Conservation (phyloP, 1,284 basidiomycete species). For the Neotropicomus parvogracilis region DNA sequence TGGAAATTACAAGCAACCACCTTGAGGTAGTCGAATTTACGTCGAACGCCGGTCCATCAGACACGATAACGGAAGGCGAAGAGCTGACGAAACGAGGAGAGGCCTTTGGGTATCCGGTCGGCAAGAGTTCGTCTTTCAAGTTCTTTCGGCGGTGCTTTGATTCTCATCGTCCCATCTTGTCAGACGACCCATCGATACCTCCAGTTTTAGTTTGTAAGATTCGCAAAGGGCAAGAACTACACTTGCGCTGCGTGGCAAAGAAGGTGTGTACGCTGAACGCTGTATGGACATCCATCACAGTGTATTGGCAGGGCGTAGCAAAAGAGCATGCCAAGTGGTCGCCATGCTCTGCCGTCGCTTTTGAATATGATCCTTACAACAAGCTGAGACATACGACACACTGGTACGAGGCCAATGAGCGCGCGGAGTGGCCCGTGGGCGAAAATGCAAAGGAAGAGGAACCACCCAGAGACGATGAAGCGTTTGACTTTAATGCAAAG, state of each 20-base stretch:
- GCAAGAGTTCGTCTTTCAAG: conserved; percentile 60
- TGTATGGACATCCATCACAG: conserved; percentile 1
- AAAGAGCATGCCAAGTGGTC: conserved; percentile 99
- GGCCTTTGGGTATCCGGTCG: conserved; percentile 83
- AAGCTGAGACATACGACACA: conserved; percentile 93
- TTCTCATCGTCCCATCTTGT: conserved; percentile 4
- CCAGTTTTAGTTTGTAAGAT: conserved; percentile 92
- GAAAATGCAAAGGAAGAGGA: conserved; percentile 83
- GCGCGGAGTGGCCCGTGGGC: conserved; percentile 80
- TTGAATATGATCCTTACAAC: conserved; percentile 99
- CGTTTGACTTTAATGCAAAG: conserved; percentile 85
- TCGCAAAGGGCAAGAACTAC: conserved; percentile 90
- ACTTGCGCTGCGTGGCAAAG: conserved; percentile 85
- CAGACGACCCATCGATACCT: conserved; percentile 57
- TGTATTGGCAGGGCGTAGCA: conserved; percentile 73
- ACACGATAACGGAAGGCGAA: conserved; percentile 52
- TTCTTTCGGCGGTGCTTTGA: background rate
- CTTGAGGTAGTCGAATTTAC: conserved; percentile 55
- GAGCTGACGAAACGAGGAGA: conserved; percentile 71
- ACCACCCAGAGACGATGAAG: conserved; percentile 70
- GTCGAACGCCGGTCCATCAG: conserved; percentile 34
- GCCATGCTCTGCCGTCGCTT: conserved; percentile 90
- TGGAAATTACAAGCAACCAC: conserved; percentile 81
- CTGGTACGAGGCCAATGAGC: conserved; percentile 87
- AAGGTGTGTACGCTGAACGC: conserved; percentile 54